phyloP scores from a whole-genome alignment of 2,329 filamentous ascomycete species.

The Herpotrichia juniperi region DNA sequence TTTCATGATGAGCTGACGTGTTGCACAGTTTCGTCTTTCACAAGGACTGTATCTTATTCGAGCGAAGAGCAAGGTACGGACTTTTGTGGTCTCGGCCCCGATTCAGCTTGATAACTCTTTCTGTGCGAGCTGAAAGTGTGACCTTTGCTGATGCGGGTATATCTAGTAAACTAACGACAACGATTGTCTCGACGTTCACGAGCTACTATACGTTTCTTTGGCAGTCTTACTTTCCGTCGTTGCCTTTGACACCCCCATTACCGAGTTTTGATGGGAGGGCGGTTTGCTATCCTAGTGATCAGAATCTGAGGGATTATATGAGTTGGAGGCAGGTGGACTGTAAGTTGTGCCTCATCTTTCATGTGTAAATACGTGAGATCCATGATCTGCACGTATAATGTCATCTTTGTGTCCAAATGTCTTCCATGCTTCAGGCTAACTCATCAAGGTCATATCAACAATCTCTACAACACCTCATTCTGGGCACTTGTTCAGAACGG shows the following conservation, averaged over 20 bases:
- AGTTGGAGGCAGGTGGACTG: conserved; percentile 98
- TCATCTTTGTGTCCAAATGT: too few species aligned
- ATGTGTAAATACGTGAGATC: too few species aligned
- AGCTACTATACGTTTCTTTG: conserved; percentile 87
- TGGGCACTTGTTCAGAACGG: conserved; percentile 85
- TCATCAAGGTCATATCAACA: conserved; percentile 86
- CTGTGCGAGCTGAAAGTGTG: background rate
- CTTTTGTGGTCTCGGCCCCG: conserved; percentile 10
- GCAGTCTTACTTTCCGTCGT: conserved; percentile 75
- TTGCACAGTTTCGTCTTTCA: conserved; percentile 83
- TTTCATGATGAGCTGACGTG: conserved; percentile 29
- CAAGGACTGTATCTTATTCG: conserved; percentile 81
- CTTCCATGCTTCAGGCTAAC: too few species aligned
- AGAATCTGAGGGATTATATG: conserved; percentile 91
- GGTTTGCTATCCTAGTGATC: conserved; percentile 82
- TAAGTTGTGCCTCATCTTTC: conserved; percentile 53
- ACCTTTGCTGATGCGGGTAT: conserved; percentile 18
- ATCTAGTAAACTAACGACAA: conserved; percentile 83
- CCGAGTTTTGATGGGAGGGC: conserved; percentile 93
- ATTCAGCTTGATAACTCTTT: conserved; percentile 1
- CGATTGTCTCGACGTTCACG: conserved; percentile 90
- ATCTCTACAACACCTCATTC: conserved; percentile 96
- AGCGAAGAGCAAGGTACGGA: conserved; percentile 75
- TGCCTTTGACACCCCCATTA: conserved; percentile 71
- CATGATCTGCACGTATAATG: too few species aligned